Conservation (phyloP, 352 stramenopile species). For the Phytophthora sojae region DNA sequence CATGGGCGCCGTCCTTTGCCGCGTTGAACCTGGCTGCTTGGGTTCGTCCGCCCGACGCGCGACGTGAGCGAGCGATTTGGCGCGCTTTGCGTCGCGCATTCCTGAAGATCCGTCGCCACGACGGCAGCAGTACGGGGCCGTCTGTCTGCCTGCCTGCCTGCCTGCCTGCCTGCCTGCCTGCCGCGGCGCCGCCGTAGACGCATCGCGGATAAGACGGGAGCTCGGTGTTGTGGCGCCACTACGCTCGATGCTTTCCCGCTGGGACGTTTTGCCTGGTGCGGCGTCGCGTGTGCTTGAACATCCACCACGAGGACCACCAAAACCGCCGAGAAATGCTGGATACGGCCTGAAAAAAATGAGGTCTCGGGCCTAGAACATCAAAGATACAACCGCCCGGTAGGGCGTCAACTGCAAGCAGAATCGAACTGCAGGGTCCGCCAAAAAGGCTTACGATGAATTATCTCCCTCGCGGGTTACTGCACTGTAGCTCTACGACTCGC, state of each 20-base stretch:
- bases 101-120: constrained; percentile 30
- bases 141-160: too few species aligned
- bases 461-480: not conserved
- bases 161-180: too few species aligned
- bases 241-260: not conserved
- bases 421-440: too few species aligned
- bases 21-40: constrained; percentile 26
- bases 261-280: not conserved
- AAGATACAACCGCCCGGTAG: too few species aligned
- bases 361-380: too few species aligned
- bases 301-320: constrained; percentile 11
- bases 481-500: not conserved
- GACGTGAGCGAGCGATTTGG: constrained; percentile 11
- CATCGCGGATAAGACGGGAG: not conserved
- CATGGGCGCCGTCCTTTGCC: too few species aligned
- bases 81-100: constrained; percentile 15
- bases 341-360: not conserved
- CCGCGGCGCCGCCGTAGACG: not conserved
- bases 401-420: too few species aligned
- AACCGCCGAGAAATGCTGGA: constrained; percentile 5
- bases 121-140: not conserved
- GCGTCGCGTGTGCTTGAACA: constrained; percentile 16
- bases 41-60: constrained; percentile 3
- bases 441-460: not conserved
- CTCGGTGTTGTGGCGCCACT: too few species aligned